Conservation (phyloP, 2,329 filamentous ascomycete species). For the Colletotrichum sp. region DNA sequence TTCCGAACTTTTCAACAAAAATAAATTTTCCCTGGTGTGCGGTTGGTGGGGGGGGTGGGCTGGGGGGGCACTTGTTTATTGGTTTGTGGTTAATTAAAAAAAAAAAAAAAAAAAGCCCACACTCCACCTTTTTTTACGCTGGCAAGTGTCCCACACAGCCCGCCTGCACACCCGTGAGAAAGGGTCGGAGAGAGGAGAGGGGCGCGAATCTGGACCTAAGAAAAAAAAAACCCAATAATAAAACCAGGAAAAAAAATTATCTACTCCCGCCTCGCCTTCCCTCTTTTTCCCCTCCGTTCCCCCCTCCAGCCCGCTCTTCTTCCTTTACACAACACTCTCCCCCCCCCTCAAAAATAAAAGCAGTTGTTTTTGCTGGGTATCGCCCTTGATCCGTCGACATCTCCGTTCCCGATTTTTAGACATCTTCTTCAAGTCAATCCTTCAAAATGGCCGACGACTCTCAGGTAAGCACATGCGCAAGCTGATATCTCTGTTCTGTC, state of each 20-base stretch:
- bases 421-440: slow-evolving; percentile 36
- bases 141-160: slow-evolving; percentile 2
- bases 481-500: not conserved
- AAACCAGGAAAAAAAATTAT: slow-evolving; percentile 26
- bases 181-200: slow-evolving; percentile 1
- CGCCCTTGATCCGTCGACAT: slow-evolving; percentile 27
- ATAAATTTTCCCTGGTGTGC: too few species aligned
- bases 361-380: slow-evolving; percentile 20
- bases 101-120: not conserved
- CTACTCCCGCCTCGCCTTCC: slow-evolving; percentile 23
- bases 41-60: too few species aligned
- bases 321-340: slow-evolving; percentile 21
- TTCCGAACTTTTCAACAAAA: too few species aligned
- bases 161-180: not conserved
- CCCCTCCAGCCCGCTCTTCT: slow-evolving; percentile 21
- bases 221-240: slow-evolving; percentile 23
- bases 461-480: slow-evolving; percentile 47
- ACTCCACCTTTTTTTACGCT: slow-evolving; percentile 15
- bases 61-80: too few species aligned
- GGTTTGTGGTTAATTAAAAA: too few species aligned
- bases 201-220: slow-evolving; percentile 15
- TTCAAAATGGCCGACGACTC: slow-evolving; percentile 63
- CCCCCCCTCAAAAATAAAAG: slow-evolving; percentile 13
- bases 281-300: slow-evolving; percentile 22
- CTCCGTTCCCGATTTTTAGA: slow-evolving; percentile 25